Base-by-base conservation (phyloP, 2,329 filamentous ascomycete genomes). In the Thyridium curvatum region DNA sequence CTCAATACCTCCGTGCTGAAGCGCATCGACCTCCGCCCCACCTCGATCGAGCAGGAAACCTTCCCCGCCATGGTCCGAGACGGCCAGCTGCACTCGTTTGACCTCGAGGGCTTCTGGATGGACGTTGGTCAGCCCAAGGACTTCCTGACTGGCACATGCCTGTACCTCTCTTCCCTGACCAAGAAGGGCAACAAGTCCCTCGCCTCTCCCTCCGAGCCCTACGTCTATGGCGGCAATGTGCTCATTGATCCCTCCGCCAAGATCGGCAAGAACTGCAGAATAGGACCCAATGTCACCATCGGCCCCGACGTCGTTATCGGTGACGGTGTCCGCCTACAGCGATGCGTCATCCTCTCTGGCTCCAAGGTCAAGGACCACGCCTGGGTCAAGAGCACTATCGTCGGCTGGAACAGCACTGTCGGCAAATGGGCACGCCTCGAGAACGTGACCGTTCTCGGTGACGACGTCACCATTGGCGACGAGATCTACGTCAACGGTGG, bases 81-180 rank as follows among this genome's bases (percentile, higher is more conserved):
- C 55, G 88, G 88, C 49, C 79, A 91, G 65, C 72, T 97, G 46
- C 91, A 97, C 75, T 95, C 88, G 2, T 96, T 94, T 60, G 91
- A 97, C 60, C 79, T 97, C 21, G 89, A 96, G 51, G 89, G 91
- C 52, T 97, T 94, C 79, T 97, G 91, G 91, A 97, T 97, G 91
- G 91, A 97, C 54, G 88, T 98, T 48, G 91, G 91, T 54, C 91
- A 98, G 69, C 91, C 91, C 53, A 98, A 97, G 73, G 91, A 98
- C 61, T 98, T 97, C 78, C 74, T 98, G 40, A 88, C 85, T 16
- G 91, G 91, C 46, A 97, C 93, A 45, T 97, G 91, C 69, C 77
- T 98, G 46, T 97, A 96, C 71, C 86, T 98, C 38, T 89, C 87
- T 34, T 94, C 88, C 4, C 78, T 97, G 44, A 77, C 89, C 42